Base-by-base conservation (phyloP, 352 stramenopile genomes). In the Globisporangium okanoganense region DNA sequence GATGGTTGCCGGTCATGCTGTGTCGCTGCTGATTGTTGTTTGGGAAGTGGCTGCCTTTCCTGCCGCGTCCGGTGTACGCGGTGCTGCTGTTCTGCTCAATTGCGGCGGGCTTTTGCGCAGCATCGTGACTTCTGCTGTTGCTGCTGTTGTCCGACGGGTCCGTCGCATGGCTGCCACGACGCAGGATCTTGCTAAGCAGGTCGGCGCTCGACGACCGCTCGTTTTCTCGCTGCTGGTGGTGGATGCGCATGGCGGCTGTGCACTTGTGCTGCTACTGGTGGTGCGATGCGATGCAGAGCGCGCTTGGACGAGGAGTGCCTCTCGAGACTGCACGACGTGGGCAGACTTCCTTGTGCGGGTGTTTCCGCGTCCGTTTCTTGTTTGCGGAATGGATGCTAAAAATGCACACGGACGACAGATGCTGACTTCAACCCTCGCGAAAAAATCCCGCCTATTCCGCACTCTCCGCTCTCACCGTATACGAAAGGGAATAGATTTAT, bases 171-270 rank as follows among this genome's bases (percentile, higher is more conserved):
- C 64, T 70, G 14, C 59, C 59, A 22, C 64, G 64, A 18, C 64
- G 58, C 58, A 70, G 38, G 51, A 70, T 59, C 45, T 70, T 70
- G 44, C 44, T 66, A 43, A 70, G 51, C 58, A 70, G 33, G 38
- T 70, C 64, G 29, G 24, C 53, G 62, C 18, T 65, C 41, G 57
- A 57, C 25, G 56, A 48, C 33, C 49, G 58, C 57, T 60, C 56
- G 36, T 58, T 70, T 18, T 56, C 63, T 35, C 55, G 61, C 22
- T 38, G 45, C 27, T 62, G 48, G 12, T 38, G 45, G 29, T 63
- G 49, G 13, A 33, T 55, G 44, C 64, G 64, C 64, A 70, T 69
- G 14, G 25, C n/a, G 29, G 16, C 14, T 24, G 18, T 12, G 29
- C 16, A 33, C 29, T 3, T 40, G 48, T 25, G 43, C 27, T 55